Evolutionary conservation across 73 alveolate species (phyloP).

Genomic region (Tetrahymena elliotti): DNA sequence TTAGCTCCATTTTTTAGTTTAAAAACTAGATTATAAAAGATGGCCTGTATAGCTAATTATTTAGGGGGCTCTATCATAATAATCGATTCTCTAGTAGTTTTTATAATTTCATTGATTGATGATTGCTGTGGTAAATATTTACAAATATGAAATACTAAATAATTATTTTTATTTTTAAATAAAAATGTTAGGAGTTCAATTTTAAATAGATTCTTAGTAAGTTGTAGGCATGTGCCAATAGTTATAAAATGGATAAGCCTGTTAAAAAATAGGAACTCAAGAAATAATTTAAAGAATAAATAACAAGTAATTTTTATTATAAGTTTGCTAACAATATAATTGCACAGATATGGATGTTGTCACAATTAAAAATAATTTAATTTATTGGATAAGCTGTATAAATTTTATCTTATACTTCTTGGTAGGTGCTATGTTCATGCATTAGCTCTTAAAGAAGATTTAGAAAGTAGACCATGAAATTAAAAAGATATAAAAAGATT

Average conservation of each 20-base stretch:
- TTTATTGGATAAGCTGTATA: not conserved
- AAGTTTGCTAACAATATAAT: not conserved
- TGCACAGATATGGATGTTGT: not conserved
- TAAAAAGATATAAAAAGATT: not conserved
- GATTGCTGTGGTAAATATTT: not conserved
- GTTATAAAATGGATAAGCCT: not conserved
- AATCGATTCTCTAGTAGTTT: not conserved
- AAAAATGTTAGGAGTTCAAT: not conserved
- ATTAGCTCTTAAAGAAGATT: not conserved
- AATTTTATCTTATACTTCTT: not conserved
- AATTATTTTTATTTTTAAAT: no score
- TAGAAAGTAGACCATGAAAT: not conserved
- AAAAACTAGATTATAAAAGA: not conserved
- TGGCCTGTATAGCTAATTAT: not conserved
- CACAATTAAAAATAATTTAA: not conserved
- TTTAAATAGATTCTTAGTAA: not conserved
- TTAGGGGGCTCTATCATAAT: not conserved
- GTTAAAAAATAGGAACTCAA: not conserved
- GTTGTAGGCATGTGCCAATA: not conserved
- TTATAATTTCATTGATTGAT: not conserved
- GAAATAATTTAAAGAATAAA: not conserved
- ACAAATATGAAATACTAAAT: no score
- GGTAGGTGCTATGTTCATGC: not conserved
- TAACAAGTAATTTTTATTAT: not conserved
- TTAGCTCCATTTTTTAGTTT: not conserved